Base-by-base conservation (phyloP, 768 basidiomycete genomes). In the Pleurotus platypus region DNA sequence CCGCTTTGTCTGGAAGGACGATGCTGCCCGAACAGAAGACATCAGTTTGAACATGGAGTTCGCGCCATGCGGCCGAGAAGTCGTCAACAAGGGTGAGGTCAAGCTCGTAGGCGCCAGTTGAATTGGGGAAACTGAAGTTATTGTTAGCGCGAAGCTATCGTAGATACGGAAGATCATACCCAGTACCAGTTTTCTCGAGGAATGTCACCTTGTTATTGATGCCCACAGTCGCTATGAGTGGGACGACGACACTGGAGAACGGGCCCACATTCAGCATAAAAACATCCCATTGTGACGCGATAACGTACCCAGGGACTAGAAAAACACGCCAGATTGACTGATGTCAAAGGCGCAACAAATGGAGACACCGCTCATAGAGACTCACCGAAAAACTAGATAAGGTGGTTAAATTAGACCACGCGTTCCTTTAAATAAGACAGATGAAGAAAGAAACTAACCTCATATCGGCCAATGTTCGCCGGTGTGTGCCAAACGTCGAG, bases 181-280 rank as follows among this genome's bases (percentile, higher is more conserved):
- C 78, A 22, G 89, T 90, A 7, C 88, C 87, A 2, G 55, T 71
- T 67, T 92, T 92, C 69, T 92, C 90, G 5, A 92, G 73, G 72
- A 92, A 89, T 1, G 84, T 80, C 48, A 92, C 85, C 65, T 92
- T 92, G 75, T 87, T 85, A 73, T 92, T 92, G 69, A 88, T 76
- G 1, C 90, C 89, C 30, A 92, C 72, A 0, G 90, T 91, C 2
- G 87, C 83, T 38, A 90, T 81, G 57, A 91, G 73, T 2, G 89
- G 89, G 11, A 90, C 83, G 53, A 89, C 76, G 30, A 90, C 76
- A 2, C 89, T 89, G 35, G 87, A 35, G 22, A 51, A 58, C 11
- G 48, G 54, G 48, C 30, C 26, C 47, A 20, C 16, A 50, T 43
- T 46, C 22, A 43, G 18, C 8, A 58, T 30, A 60, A 57, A 55